These are phyloP conservation scores for Lunularia cruciata DNA, from an alignment of 225 moss, liverwort and hornwort genomes.

Conservation along the genomic window DNA sequence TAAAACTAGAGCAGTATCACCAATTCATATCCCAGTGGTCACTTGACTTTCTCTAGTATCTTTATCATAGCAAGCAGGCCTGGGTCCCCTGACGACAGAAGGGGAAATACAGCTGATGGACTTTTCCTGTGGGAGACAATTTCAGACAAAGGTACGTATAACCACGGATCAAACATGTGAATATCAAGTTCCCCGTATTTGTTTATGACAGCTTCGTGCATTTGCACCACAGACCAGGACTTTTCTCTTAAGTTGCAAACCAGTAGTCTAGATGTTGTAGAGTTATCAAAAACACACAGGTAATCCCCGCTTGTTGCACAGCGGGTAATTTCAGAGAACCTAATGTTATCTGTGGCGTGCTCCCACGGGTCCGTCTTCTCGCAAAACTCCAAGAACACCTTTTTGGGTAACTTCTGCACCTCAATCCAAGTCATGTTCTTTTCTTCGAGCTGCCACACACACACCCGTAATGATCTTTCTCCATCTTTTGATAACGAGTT, in stretches of 20 bases:
- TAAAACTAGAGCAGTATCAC: not conserved
- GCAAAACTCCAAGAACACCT: conserved; percentile 11
- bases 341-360: conserved; percentile 1
- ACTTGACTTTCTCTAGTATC: no score
- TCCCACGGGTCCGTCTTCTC: conserved; percentile 17
- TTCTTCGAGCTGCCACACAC: conserved; percentile 15
- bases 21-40: not conserved
- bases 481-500: conserved; percentile 6
- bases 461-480: conserved; percentile 8
- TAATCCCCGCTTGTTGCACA: conserved; percentile 9
- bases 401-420: conserved; percentile 10
- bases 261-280: not conserved
- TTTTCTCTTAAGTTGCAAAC: conserved; percentile 9
- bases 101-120: conserved; percentile 5
- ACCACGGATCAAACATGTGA: conserved; percentile 17
- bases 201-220: conserved; percentile 13
- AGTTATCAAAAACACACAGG: conserved; percentile 14
- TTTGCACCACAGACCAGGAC: conserved; percentile 12
- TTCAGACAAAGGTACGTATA: conserved; percentile 12
- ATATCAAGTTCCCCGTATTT: conserved; percentile 20
- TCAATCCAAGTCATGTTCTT: conserved; percentile 26
- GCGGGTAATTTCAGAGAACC: conserved; percentile 15
- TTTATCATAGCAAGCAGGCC: not conserved
- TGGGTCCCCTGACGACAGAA: conserved; percentile 17
- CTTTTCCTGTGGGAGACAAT: not conserved